Percentiles rank a stretch among this genome's conserved stretches.
Conservation (phyloP, 73 alveolate genomes). For the Strombidium stylifer region DNA sequence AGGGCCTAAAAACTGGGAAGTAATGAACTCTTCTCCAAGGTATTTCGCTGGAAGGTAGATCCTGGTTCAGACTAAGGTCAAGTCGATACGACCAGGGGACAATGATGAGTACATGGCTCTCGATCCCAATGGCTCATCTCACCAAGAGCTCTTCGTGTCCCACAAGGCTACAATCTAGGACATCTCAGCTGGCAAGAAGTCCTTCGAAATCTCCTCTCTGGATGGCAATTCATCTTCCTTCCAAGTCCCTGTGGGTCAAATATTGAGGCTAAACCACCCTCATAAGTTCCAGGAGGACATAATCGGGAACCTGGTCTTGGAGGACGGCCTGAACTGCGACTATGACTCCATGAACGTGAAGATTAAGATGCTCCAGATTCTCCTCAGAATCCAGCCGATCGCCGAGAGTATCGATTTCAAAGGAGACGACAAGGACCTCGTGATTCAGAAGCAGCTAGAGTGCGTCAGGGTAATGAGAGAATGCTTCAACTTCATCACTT, state of each 20-base stretch:
- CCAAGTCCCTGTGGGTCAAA: neutral
- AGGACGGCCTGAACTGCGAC: conserved; percentile 9
- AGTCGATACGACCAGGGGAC: too few relatives aligned
- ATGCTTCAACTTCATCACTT: neutral
- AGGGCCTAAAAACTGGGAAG: too few relatives aligned
- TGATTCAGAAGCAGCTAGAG: neutral
- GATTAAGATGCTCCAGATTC: neutral
- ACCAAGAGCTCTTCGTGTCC: too few relatives aligned
- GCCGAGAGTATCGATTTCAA: neutral
- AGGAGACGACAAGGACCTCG: neutral
- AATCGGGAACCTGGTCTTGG: conserved; percentile 1
- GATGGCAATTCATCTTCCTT: neutral
- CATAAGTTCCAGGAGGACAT: neutral
- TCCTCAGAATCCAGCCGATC: neutral
- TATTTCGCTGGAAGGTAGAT: too few relatives aligned
- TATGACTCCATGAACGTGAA: neutral
- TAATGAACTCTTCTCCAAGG: too few relatives aligned
- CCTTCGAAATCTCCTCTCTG: neutral
- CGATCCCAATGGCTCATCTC: too few relatives aligned
- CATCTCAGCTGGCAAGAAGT: neutral
- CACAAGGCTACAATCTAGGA: neutral
- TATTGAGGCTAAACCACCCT: neutral
- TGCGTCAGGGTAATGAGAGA: neutral
- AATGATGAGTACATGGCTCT: too few relatives aligned
- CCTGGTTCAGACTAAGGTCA: too few relatives aligned